Evolutionary conservation across 768 basidiomycete species (phyloP).

Genomic region (Mycena latifolia): DNA sequence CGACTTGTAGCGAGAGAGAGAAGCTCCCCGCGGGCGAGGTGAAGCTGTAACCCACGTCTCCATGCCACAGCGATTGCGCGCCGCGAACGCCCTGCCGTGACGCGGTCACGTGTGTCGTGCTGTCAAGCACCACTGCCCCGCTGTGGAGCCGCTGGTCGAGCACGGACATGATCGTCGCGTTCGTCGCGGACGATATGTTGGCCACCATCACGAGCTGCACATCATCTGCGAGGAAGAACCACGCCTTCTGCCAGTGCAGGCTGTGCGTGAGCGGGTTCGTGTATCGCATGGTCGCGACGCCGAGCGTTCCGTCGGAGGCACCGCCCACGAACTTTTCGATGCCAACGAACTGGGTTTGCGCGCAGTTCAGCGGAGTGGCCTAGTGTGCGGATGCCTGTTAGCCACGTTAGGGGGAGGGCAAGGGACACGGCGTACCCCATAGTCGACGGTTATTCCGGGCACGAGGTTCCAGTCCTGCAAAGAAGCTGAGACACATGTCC

Average conservation of each 20-base stretch:
- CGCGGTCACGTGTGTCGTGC: neutral
- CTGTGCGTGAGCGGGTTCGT: constrained; percentile 47
- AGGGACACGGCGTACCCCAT: constrained; percentile 39
- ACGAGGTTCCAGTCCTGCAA: constrained; percentile 70
- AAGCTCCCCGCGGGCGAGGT: constrained; percentile 37
- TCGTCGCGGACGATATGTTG: constrained; percentile 38
- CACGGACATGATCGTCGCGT: constrained; percentile 45
- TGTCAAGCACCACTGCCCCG: constrained; percentile 39
- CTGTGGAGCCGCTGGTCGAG: constrained; percentile 48
- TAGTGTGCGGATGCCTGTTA: too few relatives aligned
- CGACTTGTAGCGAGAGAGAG: constrained; percentile 44
- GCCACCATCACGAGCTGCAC: constrained; percentile 49
- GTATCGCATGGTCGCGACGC: constrained; percentile 50
- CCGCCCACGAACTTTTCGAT: constrained; percentile 49
- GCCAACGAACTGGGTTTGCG: constrained; percentile 35
- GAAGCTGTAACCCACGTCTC: constrained; percentile 51
- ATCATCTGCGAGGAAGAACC: constrained; percentile 51
- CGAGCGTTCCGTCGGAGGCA: constrained; percentile 47
- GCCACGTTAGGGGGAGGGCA: too few relatives aligned
- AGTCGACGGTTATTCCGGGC: constrained; percentile 57
- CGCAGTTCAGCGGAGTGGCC: constrained; percentile 43
- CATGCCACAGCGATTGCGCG: constrained; percentile 49
- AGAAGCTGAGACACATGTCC: constrained; percentile 34
- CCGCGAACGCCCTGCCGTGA: constrained; percentile 23
- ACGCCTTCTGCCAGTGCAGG: constrained; percentile 50